Evolutionary conservation across 495 filamentous ascomycete species (phyloP), one percentile per base, ranked within the genome.

Genomic region (Diplogelasinospora grovesii): DNA sequence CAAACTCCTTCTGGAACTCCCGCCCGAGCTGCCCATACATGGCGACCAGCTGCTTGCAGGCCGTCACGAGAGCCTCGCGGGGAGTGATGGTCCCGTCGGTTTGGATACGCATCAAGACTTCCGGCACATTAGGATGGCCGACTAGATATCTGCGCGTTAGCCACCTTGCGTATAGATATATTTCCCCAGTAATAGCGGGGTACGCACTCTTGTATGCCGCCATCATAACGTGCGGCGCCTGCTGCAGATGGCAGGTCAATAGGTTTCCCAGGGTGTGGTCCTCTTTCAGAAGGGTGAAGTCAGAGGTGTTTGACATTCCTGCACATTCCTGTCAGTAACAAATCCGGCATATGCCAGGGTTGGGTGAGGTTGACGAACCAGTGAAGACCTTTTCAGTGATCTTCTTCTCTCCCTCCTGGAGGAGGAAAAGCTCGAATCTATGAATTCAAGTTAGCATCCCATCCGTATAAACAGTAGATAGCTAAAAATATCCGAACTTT

Each of bases 221-320:
- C 65, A 95, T 92, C 45, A 77, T 62, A 41, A 97, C 86, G 56
- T 94, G 77, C 8, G 73, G 68, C 36, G 81, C 81, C 56, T 85
- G 79, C 53, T 86, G 73, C 31, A 97, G 83, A 45, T 86, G 84
- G 38, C 81, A 75, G 41, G 80, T 77, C 28, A 99, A 75, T 44
- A 97, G 73, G 58, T 97, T 96, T 43, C 80, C 92, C 30, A 99
- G 74, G 1, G 93, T 97, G 64, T 97, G 92, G 57, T 99, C 93
- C 58, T 99, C 93, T 63, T 95, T 96, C 60, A 86, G 81, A 66
- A 99, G 83, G 38, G 81, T 83, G 69, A 99, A 97, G 58, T 94
- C 83, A 13, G 88, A 82, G 50, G 78, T 72, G 69, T 93, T 75
- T 52, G 89, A 70, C 75, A 81, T 84, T 46, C 89, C 89, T 94